These are phyloP conservation scores for Eucalyptus pauciflora DNA, from an alignment of 345 rosid species.

Conservation along the genomic window DNA sequence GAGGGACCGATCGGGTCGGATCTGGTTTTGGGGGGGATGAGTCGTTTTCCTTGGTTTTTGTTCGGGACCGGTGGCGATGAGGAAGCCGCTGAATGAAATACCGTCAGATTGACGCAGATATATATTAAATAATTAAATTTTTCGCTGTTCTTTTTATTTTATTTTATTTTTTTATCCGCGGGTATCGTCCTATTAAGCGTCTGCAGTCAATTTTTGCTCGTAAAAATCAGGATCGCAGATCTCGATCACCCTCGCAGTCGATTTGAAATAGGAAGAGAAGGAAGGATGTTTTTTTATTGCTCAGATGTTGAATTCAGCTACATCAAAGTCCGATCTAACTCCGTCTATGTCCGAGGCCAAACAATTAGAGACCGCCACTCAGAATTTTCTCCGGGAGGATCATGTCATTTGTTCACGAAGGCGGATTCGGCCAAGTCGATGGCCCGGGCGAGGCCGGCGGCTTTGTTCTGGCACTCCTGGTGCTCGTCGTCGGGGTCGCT, in stretches of 20 bases:
- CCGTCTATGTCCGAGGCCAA: neutral
- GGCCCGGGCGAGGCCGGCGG: slow-evolving; percentile 74
- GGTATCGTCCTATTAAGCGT: neutral
- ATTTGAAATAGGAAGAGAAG: neutral
- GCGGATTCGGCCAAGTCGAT: slow-evolving; percentile 80
- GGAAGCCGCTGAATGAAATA: neutral
- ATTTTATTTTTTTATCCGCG: neutral
- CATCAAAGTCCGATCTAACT: neutral
- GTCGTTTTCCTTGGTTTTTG: neutral
- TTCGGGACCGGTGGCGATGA: neutral
- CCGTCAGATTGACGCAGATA: neutral
- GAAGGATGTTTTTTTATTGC: neutral
- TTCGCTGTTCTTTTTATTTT: neutral
- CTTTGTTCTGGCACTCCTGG: slow-evolving; percentile 72
- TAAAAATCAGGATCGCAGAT: neutral
- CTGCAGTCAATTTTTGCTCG: neutral
- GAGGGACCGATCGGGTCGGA: neutral
- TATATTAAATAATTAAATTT: neutral
- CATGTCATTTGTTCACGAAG: slow-evolving; percentile 18
- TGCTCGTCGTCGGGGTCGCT: slow-evolving; percentile 70
- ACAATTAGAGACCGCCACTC: neutral
- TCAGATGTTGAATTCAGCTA: neutral
- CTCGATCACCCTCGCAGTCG: neutral
- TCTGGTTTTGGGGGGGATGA: neutral
- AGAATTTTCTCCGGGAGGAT: neutral